Percentiles rank a stretch among this genome's conserved stretches.
Evolutionary conservation across 2,329 filamentous ascomycete species (phyloP).

Genomic region (Colletotrichum caudatum): DNA sequence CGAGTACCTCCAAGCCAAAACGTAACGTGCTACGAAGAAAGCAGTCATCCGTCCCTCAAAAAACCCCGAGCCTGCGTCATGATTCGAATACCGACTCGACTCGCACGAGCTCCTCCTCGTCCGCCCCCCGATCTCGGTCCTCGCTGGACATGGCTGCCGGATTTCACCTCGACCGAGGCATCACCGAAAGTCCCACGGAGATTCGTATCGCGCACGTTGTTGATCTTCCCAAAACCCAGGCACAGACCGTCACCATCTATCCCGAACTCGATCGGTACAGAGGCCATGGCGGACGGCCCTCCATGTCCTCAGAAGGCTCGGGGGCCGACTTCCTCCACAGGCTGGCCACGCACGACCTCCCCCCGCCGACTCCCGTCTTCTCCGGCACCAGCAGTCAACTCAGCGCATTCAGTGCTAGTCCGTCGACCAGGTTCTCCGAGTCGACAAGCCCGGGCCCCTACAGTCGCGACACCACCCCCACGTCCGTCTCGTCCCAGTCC

Average conservation of each 20-base stretch:
- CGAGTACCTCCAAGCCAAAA: slow-evolving; percentile 49
- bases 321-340: slow-evolving; percentile 65
- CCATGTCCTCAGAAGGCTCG: slow-evolving; percentile 50
- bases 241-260: slow-evolving; percentile 62
- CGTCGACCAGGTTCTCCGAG: slow-evolving; percentile 80
- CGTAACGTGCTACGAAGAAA: slow-evolving; percentile 64
- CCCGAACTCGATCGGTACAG: slow-evolving; percentile 74
- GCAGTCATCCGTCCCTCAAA: slow-evolving; percentile 59
- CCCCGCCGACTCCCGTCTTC: slow-evolving; percentile 74
- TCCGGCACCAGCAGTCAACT: slow-evolving; percentile 68
- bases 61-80: slow-evolving; percentile 49
- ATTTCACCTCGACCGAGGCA: slow-evolving; percentile 55
- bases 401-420: slow-evolving; percentile 74
- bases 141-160: slow-evolving; percentile 52
- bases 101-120: slow-evolving; percentile 58
- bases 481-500: slow-evolving; percentile 81
- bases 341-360: slow-evolving; percentile 72
- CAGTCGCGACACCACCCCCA: slow-evolving; percentile 82
- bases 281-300: slow-evolving; percentile 54
- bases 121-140: slow-evolving; percentile 54
- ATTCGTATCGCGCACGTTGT: slow-evolving; percentile 56
- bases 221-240: slow-evolving; percentile 54
- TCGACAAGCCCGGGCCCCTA: slow-evolving; percentile 77
- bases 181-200: slow-evolving; percentile 59
- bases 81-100: slow-evolving; percentile 52